Evolutionary conservation across 2,329 filamentous ascomycete genomes (phyloP), one percentile per base, ranked within the genome.

Genomic region (Phyllosticta paracitricarpa): DNA sequence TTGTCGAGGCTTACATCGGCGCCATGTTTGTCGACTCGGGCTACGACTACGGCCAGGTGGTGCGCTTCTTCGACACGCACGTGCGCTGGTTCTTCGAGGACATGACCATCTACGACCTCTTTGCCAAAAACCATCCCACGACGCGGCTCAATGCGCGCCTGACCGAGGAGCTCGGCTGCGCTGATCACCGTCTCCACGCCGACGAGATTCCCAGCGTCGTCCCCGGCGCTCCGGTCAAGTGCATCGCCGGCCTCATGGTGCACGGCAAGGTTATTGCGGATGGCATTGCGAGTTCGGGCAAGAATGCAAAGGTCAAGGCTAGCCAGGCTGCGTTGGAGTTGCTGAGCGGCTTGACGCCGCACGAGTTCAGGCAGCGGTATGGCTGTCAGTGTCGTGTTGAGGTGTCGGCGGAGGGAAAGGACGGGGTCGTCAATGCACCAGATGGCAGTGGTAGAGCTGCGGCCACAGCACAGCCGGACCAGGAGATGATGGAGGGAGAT

Each of bases 11-110:
- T 0, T 94, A 91, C 67, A 77, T 97, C 2, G 94, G 91, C 1
- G 93, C 93, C 22, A 81, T 97, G 24, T 97, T 97, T 71, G 88
- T 99, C 10, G 94, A 99, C 73, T 88, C 89, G 0, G 79, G 81
- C 54, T 97, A 93, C 75, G 77, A 94, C 69, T 97, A 88, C 72
- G 72, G 72, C 12, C 79, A 85, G 19, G 88, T 97, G 1, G 84
- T 88, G 64, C 70, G 71, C 0, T 97, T 99, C 75, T 97, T 96
- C 73, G 75, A 84, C n/a, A 71, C 68, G 14, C 85, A 92, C 65
- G 82, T 97, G 61, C 81, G 82, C 61, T 86, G 85, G 2, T 96
- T 86, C 75, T 97, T 97, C 71, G 79, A 82, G 58, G 88, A 97
- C 72, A 96, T 97, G 86, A 78, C 80, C 2, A 81, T 94, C 51